Evolutionary conservation across 106 monocot species (phyloP).

Genomic region (Agapanthus africanus): DNA sequence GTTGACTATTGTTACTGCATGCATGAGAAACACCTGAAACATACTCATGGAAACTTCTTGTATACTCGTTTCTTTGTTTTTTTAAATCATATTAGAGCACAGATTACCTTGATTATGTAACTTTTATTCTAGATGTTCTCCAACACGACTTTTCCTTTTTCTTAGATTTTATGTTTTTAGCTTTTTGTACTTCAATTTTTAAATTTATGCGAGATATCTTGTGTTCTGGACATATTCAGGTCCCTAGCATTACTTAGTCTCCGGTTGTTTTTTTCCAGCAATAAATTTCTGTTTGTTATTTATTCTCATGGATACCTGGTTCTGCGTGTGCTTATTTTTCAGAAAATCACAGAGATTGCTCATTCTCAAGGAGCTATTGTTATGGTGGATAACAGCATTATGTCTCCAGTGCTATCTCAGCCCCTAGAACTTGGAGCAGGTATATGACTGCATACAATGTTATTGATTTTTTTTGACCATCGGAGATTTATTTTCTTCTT

Average conservation of each 20-base stretch:
- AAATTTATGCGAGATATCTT: background rate
- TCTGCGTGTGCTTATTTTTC: too few relatives aligned
- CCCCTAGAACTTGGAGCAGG: conserved; percentile 95
- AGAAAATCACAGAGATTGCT: conserved; percentile 89
- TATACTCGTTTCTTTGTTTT: background rate
- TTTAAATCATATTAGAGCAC: background rate
- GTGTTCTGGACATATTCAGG: background rate
- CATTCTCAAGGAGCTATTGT: conserved; percentile 82
- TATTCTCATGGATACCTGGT: background rate
- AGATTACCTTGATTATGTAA: background rate
- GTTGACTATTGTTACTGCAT: background rate
- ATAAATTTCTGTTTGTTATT: background rate
- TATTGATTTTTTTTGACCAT: background rate
- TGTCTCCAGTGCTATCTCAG: conserved; percentile 89
- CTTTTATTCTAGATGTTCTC: background rate
- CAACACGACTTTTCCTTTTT: background rate
- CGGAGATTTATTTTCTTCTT: too few relatives aligned
- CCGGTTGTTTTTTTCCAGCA: background rate
- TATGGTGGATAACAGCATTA: conserved; percentile 95
- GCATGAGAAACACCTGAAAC: background rate
- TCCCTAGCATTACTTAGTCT: background rate
- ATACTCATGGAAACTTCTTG: background rate
- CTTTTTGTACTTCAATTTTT: background rate
- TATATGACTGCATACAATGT: conserved; percentile 16
- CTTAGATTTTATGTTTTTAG: background rate